phyloP scores from a whole-genome alignment of 164 flowering plant species.

The Warburgia ugandensis region DNA sequence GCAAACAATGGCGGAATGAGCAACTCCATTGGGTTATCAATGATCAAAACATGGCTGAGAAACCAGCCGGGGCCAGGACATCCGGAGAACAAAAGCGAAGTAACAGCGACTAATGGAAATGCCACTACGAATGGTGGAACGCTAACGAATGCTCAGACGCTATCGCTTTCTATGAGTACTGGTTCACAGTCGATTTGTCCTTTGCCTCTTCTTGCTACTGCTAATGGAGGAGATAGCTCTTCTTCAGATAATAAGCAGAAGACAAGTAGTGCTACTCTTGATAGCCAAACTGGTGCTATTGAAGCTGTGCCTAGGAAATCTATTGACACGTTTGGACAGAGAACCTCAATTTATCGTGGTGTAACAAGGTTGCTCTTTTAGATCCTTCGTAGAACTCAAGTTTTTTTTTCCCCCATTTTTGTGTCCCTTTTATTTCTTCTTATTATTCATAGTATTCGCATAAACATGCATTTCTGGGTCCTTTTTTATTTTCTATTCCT shows the following conservation, averaged over 20 bases:
- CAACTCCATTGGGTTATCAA: conserved; percentile 62
- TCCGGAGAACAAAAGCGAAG: conserved; percentile 15
- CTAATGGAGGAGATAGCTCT: conserved; percentile 29
- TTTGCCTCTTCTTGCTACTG: conserved; percentile 25
- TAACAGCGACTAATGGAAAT: neutral
- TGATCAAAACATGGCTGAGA: conserved; percentile 92
- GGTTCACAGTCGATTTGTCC: conserved; percentile 39
- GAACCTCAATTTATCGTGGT: conserved; percentile 95
- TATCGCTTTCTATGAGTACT: conserved; percentile 71
- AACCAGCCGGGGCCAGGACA: conserved; percentile 43
- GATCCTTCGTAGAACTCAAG: neutral
- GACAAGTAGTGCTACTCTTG: conserved; percentile 14
- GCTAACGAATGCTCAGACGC: conserved; percentile 29
- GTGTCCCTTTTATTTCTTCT: too few species aligned
- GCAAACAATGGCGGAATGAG: conserved; percentile 5
- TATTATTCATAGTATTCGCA: too few species aligned
- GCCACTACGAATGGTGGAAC: conserved; percentile 1
- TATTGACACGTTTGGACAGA: conserved; percentile 84
- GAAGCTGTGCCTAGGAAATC: conserved; percentile 70
- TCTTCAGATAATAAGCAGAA: conserved; percentile 32
- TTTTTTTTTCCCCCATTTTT: too few species aligned
- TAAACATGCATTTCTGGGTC: too few species aligned
- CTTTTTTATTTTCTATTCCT: too few species aligned
- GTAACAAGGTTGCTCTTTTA: conserved; percentile 62
- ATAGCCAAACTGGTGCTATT: conserved; percentile 34